Evolutionary conservation across 1,284 basidiomycete species (phyloP), one percentile per base, ranked within the genome.

Genomic region (Heterobasidion occidentale): DNA sequence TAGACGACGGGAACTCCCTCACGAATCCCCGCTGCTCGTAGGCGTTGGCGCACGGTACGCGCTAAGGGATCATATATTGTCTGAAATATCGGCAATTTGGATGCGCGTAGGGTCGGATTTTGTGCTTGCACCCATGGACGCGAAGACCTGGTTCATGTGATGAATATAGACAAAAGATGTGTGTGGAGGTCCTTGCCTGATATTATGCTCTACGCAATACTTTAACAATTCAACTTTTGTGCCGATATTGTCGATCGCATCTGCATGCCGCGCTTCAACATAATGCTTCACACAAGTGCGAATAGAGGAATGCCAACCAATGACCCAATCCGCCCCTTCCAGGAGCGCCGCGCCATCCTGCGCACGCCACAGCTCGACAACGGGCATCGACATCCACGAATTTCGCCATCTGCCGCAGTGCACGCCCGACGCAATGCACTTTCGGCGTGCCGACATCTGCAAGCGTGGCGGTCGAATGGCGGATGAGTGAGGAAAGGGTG

Each of bases 41-140:
- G 78, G 54, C 88, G 81, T 36, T 89, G 79, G 15, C 97, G 83
- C 7, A 99, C 95, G 12, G 90, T 82, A 53, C 96, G 86, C 14
- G 95, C 95, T 7, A 99, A 81, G 1, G 96, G 95, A 68, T 99
- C 97, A 68, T 99, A 97, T 52, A 92, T 83, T 0, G 97, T 79
- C 79, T 2, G 94, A 94, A 62, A 99, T 94, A 70, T 98, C 96
- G 57, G 88, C 88, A 58, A 99, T 97, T 71, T 98, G 96, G 33
- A 99, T 83, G 36, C 94, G 82, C 5, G 94, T 97, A 0, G 97
- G 94, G 69, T 99, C 97, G 59, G 81, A 82, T 74, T 99, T 99
- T 7, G 95, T 92, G n/a, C 95, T 90, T 1, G 96, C 93, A 46
- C 97, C 97, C 93, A 99, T 97, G 17, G 93, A 94, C 1, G 94